Conservation (phyloP, 306 rosid species). For the Trifolium subterraneum region DNA sequence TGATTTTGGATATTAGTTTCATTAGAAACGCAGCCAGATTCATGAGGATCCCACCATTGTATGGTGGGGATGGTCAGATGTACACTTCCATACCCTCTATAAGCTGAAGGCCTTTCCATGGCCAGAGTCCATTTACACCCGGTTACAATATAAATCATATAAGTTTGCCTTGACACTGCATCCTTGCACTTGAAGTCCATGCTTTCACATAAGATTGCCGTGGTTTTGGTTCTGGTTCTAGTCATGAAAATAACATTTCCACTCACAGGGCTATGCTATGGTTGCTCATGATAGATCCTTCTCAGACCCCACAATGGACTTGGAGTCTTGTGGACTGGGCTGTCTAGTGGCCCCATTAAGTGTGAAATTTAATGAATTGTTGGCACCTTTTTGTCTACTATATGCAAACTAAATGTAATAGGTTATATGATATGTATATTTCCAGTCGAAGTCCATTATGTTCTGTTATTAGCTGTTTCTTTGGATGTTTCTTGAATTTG, state of each 20-base stretch:
- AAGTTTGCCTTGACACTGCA: conserved; percentile 9
- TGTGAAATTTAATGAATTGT: conserved; percentile 11
- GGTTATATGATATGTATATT: conserved; percentile 31
- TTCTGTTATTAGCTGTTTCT: conserved; percentile 23
- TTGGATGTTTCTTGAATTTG: conserved; percentile 33
- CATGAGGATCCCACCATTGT: conserved; percentile 4
- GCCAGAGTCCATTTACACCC: neutral
- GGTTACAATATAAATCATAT: neutral
- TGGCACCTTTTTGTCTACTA: conserved; percentile 17
- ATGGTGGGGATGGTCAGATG: too few relatives aligned
- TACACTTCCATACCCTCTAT: neutral
- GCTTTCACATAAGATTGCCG: conserved; percentile 13
- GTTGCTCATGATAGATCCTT: conserved; percentile 4
- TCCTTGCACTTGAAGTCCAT: conserved; percentile 16
- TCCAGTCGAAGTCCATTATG: conserved; percentile 27
- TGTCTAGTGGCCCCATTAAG: conserved; percentile 10
- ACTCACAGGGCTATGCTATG: conserved; percentile 28
- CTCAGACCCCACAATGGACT: conserved; percentile 24
- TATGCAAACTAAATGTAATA: conserved; percentile 8
- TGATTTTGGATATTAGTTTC: conserved; percentile 22
- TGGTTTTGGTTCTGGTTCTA: conserved; percentile 31
- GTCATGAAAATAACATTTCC: conserved; percentile 24
- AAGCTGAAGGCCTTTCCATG: conserved; percentile 11
- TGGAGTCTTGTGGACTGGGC: conserved; percentile 21
- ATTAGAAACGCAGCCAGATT: conserved; percentile 12